A percentile compares a stretch with the other conserved stretches of the same genome.
These are phyloP conservation scores for Fusarium tjaetaba DNA, from an alignment of 2,329 filamentous ascomycete species.

Conservation along the genomic window DNA sequence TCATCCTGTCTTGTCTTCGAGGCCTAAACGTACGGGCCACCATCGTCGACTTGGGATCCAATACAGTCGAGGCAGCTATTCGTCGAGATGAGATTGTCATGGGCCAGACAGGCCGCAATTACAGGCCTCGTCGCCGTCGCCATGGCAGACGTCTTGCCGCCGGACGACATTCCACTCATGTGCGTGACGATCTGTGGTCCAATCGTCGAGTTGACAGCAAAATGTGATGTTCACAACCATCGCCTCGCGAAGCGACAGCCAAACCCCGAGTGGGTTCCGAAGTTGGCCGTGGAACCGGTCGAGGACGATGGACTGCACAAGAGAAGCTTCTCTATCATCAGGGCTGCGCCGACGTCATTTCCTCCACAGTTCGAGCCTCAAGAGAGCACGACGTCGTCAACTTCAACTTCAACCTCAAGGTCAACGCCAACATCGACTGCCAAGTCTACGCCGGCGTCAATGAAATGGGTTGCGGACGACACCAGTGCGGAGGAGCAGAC, in stretches of 20 bases:
- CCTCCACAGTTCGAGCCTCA: conserved; percentile 29
- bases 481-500: conserved; percentile 7
- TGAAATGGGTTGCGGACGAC: conserved; percentile 9
- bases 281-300: conserved; percentile 32
- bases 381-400: conserved; percentile 6
- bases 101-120: conserved; percentile 41
- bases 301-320: conserved; percentile 23
- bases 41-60: conserved; percentile 4
- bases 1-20: conserved; percentile 13
- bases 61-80: not conserved
- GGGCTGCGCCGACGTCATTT: conserved; percentile 48
- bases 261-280: conserved; percentile 32
- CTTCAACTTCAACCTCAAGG: conserved; percentile 2
- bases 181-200: conserved; percentile 56
- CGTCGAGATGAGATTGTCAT: conserved; percentile 43
- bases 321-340: conserved; percentile 45
- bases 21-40: conserved; percentile 22
- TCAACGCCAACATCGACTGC: conserved; percentile 1
- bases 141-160: conserved; percentile 46
- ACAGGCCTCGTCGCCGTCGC: conserved; percentile 45
- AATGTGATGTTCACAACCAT: conserved; percentile 46
- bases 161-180: conserved; percentile 51
- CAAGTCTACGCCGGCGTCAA: not conserved
- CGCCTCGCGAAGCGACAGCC: conserved; percentile 43
- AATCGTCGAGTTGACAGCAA: conserved; percentile 53